Conservation (phyloP, 2,329 filamentous ascomycete species). For the Colletotrichum costaricense region DNA sequence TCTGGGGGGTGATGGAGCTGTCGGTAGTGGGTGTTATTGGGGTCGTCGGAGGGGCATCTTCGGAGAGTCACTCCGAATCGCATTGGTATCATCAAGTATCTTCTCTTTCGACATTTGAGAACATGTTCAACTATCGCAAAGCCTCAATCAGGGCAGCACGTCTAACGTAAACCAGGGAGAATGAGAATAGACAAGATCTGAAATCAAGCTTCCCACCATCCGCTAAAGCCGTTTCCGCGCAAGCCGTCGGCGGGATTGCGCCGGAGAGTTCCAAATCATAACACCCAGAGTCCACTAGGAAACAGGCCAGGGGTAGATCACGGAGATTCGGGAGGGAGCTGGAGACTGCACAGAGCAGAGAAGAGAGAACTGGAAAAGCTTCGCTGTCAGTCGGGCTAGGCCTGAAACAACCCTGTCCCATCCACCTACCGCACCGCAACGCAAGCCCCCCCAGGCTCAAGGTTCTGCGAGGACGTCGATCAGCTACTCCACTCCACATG, state of each 20-base stretch:
- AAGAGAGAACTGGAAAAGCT: constrained; percentile 22
- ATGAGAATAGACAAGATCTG: neutral
- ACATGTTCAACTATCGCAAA: neutral
- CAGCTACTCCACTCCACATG: constrained; percentile 30
- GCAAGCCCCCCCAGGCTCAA: constrained; percentile 2
- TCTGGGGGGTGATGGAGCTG: neutral
- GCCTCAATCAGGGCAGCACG: neutral
- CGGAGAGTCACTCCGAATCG: constrained; percentile 5
- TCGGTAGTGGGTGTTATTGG: constrained; percentile 9
- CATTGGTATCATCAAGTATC: too few relatives aligned
- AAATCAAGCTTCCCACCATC: neutral
- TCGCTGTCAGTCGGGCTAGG: constrained; percentile 15
- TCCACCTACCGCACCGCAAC: neutral
- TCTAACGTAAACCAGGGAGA: neutral
- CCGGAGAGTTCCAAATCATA: neutral
- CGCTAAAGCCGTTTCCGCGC: neutral
- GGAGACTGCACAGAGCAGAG: too few relatives aligned
- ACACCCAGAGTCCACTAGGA: too few relatives aligned
- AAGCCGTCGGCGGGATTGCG: neutral
- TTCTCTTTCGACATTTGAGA: neutral
- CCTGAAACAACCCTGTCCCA: constrained; percentile 35
- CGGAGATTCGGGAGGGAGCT: neutral
- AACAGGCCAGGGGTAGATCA: neutral
- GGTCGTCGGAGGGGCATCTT: neutral
- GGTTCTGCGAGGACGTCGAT: constrained; percentile 31